phyloP scores from a whole-genome alignment of 768 basidiomycete genomes.

The Megacollybia marginata region DNA sequence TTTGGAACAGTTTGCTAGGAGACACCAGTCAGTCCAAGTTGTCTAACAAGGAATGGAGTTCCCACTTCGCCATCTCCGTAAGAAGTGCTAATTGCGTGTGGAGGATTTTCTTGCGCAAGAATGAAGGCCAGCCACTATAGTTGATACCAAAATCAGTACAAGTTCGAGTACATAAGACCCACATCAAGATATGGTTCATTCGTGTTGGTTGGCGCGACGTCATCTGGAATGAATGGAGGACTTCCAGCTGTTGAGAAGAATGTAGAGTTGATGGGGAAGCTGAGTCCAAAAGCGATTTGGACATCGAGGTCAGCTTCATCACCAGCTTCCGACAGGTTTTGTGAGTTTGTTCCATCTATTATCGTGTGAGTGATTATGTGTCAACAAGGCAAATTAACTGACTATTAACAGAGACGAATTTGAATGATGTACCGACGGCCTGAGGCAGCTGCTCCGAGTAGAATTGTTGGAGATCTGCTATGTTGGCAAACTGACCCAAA shows the following conservation, averaged over 20 bases:
- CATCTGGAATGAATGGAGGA: conserved; percentile 52
- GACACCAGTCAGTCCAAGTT: not conserved
- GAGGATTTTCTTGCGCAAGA: conserved; percentile 34
- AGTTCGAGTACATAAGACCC: conserved; percentile 5
- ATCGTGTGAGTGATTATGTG: not conserved
- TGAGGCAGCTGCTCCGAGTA: conserved; percentile 39
- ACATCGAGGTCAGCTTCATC: conserved; percentile 18
- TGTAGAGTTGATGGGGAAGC: conserved; percentile 23
- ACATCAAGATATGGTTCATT: conserved; percentile 4
- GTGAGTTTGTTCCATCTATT: conserved; percentile 44
- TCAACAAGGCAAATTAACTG: not conserved
- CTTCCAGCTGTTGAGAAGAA: conserved; percentile 50
- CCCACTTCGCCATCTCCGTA: conserved; percentile 76
- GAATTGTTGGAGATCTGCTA: conserved; percentile 43
- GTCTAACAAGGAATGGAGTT: not conserved
- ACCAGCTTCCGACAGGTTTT: conserved; percentile 13
- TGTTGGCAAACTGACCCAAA: conserved; percentile 45
- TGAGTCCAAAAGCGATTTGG: conserved; percentile 51
- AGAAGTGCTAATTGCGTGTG: conserved; percentile 62
- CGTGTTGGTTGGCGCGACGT: not conserved
- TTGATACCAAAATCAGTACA: conserved; percentile 8
- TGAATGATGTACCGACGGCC: conserved; percentile 44
- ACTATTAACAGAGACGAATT: conserved; percentile 43
- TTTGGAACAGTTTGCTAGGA: conserved; percentile 35
- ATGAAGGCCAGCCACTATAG: conserved; percentile 57